Evolutionary conservation across 306 rosid genomes (phyloP), one percentile per base, ranked within the genome.

Genomic region (Prunus fruticosa): DNA sequence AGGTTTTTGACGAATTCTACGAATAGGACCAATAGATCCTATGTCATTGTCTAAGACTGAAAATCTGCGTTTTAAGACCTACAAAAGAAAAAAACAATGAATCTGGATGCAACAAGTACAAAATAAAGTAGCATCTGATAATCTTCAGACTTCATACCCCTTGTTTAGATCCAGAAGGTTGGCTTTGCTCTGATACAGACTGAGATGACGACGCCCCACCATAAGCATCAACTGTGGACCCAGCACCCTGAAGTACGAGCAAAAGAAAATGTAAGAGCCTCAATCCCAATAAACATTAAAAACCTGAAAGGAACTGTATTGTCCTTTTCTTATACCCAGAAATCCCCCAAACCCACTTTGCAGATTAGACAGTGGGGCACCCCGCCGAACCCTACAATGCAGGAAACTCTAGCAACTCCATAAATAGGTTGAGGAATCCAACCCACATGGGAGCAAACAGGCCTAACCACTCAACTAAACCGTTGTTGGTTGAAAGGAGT

Each of bases 11-110:
- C 96, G 97, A 77, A 82, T 87, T 79, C 90, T 87, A 47, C 97
- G 97, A 50, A 89, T 84, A 58, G 97, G 89, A 84, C 99, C 97
- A 75, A 79, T 84, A 76, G 97, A 86, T 79, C 97, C 97, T 61
- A 89, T 82, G 81, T 92, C 96, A 85, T 86, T 86, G 57, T 92
- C 96, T 77, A 89, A 75, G 10, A 84, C 86, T 25, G 90, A 90
- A 81, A 86, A 87, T 70, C 91, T 85, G 67, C 88, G 89, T 80
- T 95, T 95, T 60, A 83, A 61, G 66, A 84, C 82, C 99, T 95
- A 79, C 78, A 85, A 64, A 43, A 16, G 19, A 22, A 61, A 66
- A 74, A 19, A 76, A 60, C 52, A 30, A 46, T 28, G 45, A 67
- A 75, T 32, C 43, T 22, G 30, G 58, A 67, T 52, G 28, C 22